phyloP scores from a whole-genome alignment of 1,139 yeast genomes.

The Debaryomycetaceae sp. region DNA sequence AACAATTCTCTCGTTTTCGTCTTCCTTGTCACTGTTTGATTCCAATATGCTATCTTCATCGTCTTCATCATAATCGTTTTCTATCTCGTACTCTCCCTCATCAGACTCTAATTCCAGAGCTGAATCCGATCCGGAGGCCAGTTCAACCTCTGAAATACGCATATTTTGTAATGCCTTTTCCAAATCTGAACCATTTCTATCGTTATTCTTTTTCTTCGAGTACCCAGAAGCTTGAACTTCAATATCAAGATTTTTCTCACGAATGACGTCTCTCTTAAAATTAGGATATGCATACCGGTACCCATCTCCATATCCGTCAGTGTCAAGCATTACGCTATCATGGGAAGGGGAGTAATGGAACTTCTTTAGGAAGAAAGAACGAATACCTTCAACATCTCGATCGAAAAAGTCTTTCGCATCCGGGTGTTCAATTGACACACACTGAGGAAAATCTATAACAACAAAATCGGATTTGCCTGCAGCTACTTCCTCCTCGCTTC shows the following conservation, averaged over 20 bases:
- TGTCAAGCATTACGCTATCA: conserved; percentile 67
- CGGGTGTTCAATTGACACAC: conserved; percentile 86
- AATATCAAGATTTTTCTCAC: conserved; percentile 70
- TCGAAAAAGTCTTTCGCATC: conserved; percentile 87
- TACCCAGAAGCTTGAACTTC: conserved; percentile 92
- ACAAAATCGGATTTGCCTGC: conserved; percentile 63
- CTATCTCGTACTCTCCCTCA: conserved; percentile 28
- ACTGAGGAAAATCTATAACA: conserved; percentile 97
- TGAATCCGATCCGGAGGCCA: conserved; percentile 17
- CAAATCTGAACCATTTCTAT: conserved; percentile 54
- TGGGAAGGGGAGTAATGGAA: conserved; percentile 67
- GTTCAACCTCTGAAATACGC: conserved; percentile 46
- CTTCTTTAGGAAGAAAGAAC: conserved; percentile 76
- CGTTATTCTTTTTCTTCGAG: conserved; percentile 61
- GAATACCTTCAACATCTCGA: conserved; percentile 88
- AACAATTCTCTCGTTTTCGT: conserved; percentile 70
- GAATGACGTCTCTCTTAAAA: conserved; percentile 69
- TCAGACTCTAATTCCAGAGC: conserved; percentile 24
- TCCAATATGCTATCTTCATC: conserved; percentile 31
- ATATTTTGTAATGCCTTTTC: conserved; percentile 69
- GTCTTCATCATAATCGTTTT: conserved; percentile 23
- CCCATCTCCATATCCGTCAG: conserved; percentile 79
- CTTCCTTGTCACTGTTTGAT: conserved; percentile 24
- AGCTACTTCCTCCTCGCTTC: conserved; percentile 53
- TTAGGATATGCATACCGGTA: conserved; percentile 76